Evolutionary conservation across 371 early-diverging fungal genomes (phyloP), one percentile per base, ranked within the genome.

Genomic region (Saksenaea oblongispora): DNA sequence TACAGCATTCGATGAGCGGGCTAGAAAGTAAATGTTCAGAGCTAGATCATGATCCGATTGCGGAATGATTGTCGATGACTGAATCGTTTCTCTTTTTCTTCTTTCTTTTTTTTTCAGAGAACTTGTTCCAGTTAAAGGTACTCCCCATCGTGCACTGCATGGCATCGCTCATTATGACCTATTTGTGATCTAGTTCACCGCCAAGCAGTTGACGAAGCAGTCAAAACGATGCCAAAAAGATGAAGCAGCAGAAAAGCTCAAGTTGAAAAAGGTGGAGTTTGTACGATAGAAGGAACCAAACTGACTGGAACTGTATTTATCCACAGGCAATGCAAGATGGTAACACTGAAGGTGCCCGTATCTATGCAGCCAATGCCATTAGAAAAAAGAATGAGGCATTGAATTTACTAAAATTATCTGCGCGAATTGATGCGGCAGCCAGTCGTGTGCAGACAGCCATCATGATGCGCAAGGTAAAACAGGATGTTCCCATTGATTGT

Each of bases 351-450:
- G 90, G 91, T 4, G 95, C 96, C 11, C 85, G 90, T 64, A 87
- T 96, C 64, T 90, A 93, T 67, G 95, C 94, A 1, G 84, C 88
- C 26, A 93, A 94, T 71, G 94, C 93, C 11, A 96, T 96, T 67
- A 86, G 96, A 64, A 96, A 96, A 75, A 92, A 93, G 84, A 93
- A 89, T 69, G 95, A 95, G 76, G 63, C 86, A 2, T 78, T 95
- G 54, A 92, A 95, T 69, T 64, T 94, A 36, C 73, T 92, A 56
- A 79, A 88, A 61, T 81, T 96, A 53, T 75, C 91, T 22, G 90
- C 91, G 47, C 85, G 94, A 17, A 86, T 96, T 56, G 94, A 95
- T 66, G 94, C 90, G 11, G 91, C 91, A 14, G 87, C 94, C 24
- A 80, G 85, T 36, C 73, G 92, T 39, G 91, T 95, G 15, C 93